phyloP scores from a whole-genome alignment of 495 filamentous ascomycete species.

The Trichoderma virens region DNA sequence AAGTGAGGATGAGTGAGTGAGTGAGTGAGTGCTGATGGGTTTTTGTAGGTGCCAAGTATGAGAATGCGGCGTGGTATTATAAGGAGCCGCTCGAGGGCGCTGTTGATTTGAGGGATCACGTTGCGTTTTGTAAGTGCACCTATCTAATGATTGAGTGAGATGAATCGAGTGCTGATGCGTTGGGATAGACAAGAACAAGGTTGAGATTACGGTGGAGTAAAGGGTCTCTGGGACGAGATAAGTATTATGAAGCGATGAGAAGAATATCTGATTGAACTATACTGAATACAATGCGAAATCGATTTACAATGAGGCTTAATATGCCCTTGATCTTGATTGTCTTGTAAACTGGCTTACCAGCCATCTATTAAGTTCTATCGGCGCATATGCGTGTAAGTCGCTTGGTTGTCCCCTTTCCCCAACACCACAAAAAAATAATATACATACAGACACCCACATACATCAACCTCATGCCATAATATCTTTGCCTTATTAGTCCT shows the following conservation, averaged over 20 bases:
- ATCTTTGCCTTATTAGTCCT: background rate
- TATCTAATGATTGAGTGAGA: background rate
- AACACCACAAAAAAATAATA: too few relatives aligned
- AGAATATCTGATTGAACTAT: too few relatives aligned
- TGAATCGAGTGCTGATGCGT: background rate
- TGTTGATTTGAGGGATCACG: conserved; percentile 50
- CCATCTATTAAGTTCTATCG: too few relatives aligned
- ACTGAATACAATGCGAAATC: too few relatives aligned
- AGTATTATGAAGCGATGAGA: background rate
- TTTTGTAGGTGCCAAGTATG: conserved; percentile 38
- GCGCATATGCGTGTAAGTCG: too few relatives aligned
- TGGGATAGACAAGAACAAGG: conserved; percentile 35
- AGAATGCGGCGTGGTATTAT: conserved; percentile 66
- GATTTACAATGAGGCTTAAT: too few relatives aligned
- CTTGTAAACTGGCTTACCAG: too few relatives aligned
- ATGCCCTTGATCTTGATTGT: too few relatives aligned
- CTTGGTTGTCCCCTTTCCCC: too few relatives aligned
- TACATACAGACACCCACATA: too few relatives aligned
- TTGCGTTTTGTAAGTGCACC: conserved; percentile 56
- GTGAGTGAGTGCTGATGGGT: background rate
- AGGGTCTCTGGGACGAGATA: too few relatives aligned
- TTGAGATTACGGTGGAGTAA: conserved; percentile 22
- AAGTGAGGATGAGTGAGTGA: too few relatives aligned
- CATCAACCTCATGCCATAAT: background rate
- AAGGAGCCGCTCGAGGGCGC: conserved; percentile 50